Conservation (phyloP, 2,329 filamentous ascomycete species). For the Ambrosiella xylebori region DNA sequence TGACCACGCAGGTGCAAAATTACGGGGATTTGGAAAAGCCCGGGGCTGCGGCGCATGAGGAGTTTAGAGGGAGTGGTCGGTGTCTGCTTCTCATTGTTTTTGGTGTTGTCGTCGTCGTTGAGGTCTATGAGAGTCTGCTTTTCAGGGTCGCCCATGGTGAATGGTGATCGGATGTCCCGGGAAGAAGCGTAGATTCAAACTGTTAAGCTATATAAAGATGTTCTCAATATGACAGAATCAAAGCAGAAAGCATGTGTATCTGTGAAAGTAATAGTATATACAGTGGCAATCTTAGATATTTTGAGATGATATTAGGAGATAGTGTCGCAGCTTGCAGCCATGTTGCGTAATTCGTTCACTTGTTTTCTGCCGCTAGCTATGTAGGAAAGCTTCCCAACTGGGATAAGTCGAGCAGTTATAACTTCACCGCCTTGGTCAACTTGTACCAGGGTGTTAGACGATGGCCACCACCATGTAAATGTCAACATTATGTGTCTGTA, state of each 20-base stretch:
- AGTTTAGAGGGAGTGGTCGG: not conserved
- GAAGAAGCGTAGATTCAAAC: not conserved
- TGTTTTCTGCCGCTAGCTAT: not conserved
- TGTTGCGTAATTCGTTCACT: not conserved
- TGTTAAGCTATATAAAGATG: not conserved
- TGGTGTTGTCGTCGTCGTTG: constrained; percentile 7
- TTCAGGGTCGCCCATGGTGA: constrained; percentile 10
- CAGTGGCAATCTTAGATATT: not conserved
- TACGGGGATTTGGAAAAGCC: constrained; percentile 63
- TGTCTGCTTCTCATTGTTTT: not conserved
- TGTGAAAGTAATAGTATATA: not conserved
- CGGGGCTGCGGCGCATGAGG: constrained; percentile 33
- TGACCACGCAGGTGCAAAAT: constrained; percentile 59
- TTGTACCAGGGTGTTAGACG: not conserved
- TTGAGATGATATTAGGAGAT: not conserved
- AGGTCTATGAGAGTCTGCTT: constrained; percentile 12
- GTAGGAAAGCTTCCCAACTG: not conserved
- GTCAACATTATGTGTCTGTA: not conserved
- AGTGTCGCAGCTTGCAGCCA: not conserved
- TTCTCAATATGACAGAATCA: not conserved
- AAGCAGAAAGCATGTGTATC: not conserved
- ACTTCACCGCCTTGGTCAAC: not conserved
- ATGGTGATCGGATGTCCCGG: not conserved
- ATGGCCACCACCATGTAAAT: not conserved
- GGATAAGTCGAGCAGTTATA: not conserved